Base-by-base conservation (phyloP, 108 stramenopile species). In the Chaetoceros muelleri region DNA sequence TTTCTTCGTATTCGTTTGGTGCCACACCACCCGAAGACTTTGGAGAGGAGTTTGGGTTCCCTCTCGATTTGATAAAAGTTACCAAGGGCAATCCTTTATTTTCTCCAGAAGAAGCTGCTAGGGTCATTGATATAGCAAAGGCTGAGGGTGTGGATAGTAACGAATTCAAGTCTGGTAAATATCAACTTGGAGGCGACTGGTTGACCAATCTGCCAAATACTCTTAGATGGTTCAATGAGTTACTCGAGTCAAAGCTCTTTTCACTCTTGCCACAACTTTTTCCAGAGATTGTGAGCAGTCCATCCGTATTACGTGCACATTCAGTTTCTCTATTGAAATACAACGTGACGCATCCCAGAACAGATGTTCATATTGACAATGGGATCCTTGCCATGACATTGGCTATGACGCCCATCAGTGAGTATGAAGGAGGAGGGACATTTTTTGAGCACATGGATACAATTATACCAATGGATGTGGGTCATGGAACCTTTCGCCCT, bases 301-400 rank as follows among this genome's bases (percentile, higher is more conserved):
- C 64, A 13, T 53, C 68, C 3, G 71, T 75, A 28, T 54, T 82
- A 10, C 60, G 81, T 26, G 74, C 76, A 10, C 81, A 82, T 58
- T 75, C 74, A 16, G 81, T 82, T 5, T 53, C 61, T 18, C 53
- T 82, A 31, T 71, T 82, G 16, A 77, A 77, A 30, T 82, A 82
- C 63, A 82, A 82, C 60, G 48, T 71, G 13, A 74, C 71, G 25
- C 81, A 82, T 63, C 81, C 81, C 27, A 59, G 81, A 23, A 82
- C 81, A 0, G 81, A 82, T 56, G 67, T 78, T 1, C 81, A 82
- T 28, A 72, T 82, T 58, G 81, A 82, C 48, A 82, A 82, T 66
- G 81, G 81, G 7, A 78, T 82, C 28, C 45, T 82, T 0, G 81
- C 81, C 0, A 67, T 82, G 71, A 82, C 81, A 8, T 44, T 82